Evolutionary conservation across 306 rosid species (phyloP).

Genomic region (Acacia crassicarpa): DNA sequence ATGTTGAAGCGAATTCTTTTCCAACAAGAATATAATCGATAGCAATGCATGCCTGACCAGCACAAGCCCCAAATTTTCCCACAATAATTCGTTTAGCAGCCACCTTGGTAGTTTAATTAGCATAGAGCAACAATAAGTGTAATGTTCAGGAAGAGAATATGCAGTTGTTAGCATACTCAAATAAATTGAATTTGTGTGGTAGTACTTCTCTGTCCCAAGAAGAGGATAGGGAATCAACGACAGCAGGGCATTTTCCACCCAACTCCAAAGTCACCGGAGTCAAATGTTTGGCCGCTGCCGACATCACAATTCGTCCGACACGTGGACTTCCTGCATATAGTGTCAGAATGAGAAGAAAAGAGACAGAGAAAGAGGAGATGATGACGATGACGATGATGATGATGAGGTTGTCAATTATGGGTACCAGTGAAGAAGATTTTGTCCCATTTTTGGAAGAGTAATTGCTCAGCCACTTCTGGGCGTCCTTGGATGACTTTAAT

Average conservation of each 20-base stretch:
- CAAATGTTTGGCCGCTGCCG: conserved; percentile 62
- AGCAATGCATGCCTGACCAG: conserved; percentile 83
- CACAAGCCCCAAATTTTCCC: conserved; percentile 76
- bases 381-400: not conserved
- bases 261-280: conserved; percentile 75
- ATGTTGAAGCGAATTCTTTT: conserved; percentile 31
- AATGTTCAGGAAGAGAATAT: not conserved
- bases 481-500: conserved; percentile 71
- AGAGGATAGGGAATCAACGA: conserved; percentile 65
- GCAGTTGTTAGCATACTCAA: not conserved
- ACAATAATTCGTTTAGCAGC: conserved; percentile 55
- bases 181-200: not conserved
- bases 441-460: conserved; percentile 65
- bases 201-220: conserved; percentile 45
- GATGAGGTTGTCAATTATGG: not conserved
- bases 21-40: conserved; percentile 67
- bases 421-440: conserved; percentile 79
- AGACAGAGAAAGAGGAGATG: not conserved
- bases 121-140: not conserved
- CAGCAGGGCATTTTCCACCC: conserved; percentile 86
- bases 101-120: conserved; percentile 31
- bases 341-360: not conserved
- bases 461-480: conserved; percentile 39
- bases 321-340: conserved; percentile 52
- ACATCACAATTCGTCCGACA: conserved; percentile 62